Conservation (phyloP, 169 alveolate genomes). For the Cryptosporidium felis region DNA sequence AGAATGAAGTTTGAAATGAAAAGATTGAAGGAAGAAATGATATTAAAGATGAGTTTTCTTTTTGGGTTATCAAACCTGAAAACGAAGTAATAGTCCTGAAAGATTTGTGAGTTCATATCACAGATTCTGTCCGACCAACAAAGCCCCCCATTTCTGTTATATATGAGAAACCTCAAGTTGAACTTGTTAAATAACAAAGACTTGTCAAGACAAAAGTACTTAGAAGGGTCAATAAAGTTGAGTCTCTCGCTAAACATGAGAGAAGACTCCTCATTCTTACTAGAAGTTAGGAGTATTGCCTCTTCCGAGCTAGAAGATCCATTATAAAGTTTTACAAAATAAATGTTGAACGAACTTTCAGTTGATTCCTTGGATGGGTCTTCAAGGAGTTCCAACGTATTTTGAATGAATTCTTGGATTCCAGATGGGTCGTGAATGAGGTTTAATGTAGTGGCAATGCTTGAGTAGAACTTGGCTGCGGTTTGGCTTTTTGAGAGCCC, state of each 20-base stretch:
- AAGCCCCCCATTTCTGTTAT: neutral
- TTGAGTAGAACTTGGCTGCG: neutral
- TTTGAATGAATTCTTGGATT: neutral
- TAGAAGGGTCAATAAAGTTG: conserved; percentile 21
- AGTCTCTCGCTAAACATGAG: neutral
- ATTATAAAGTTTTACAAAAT: conserved; percentile 10
- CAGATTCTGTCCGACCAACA: conserved; percentile 67
- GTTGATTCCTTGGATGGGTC: neutral
- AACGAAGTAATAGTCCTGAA: conserved; percentile 32
- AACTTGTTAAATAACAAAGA: conserved; percentile 21
- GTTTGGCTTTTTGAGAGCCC: neutral
- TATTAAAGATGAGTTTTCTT: conserved; percentile 43
- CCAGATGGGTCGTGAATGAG: conserved; percentile 19
- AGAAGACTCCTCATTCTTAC: neutral
- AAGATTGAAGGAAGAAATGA: conserved; percentile 38
- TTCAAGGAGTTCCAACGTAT: neutral
- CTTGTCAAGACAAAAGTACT: conserved; percentile 24
- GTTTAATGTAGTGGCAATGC: neutral
- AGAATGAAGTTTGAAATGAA: conserved; percentile 29
- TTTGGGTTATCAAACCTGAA: conserved; percentile 45
- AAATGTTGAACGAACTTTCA: neutral
- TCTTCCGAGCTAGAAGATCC: neutral
- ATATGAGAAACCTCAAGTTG: conserved; percentile 44
- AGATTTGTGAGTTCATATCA: conserved; percentile 37
- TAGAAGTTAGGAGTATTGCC: conserved; percentile 4